phyloP scores from a whole-genome alignment of 208 protist species.

The Blastocrithidia nonstop region DNA sequence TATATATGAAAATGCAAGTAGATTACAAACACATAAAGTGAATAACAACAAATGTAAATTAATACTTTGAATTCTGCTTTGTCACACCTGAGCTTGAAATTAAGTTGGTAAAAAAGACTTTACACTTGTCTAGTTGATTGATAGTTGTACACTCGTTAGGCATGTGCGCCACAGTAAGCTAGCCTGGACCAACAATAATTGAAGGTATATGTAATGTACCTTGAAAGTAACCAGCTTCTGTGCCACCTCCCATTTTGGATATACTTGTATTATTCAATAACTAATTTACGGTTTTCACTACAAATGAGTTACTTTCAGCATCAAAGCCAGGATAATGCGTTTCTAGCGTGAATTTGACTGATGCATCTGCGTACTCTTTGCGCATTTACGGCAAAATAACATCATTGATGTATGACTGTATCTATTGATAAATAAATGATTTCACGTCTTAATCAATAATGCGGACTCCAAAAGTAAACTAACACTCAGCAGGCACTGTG shows the following conservation, averaged over 20 bases:
- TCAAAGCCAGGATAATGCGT: constrained; percentile 12
- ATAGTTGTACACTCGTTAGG: constrained; percentile 39
- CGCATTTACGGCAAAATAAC: constrained; percentile 17
- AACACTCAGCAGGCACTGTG: constrained; percentile 36
- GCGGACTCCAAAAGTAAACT: constrained; percentile 18
- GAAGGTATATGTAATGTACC: constrained; percentile 23
- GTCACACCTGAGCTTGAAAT: no score
- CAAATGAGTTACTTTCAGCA: constrained; percentile 12
- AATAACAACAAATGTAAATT: no score
- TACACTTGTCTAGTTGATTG: constrained; percentile 20
- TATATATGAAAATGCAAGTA: no score
- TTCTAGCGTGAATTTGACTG: constrained; percentile 5
- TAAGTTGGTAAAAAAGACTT: no score
- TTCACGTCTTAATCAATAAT: constrained; percentile 11
- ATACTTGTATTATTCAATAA: constrained; percentile 5
- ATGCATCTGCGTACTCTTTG: constrained; percentile 21
- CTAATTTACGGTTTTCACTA: constrained; percentile 13
- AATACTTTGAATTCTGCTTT: no score
- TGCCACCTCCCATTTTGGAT: constrained; percentile 15
- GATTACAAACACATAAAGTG: no score
- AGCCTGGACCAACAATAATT: constrained; percentile 29
- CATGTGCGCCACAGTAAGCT: constrained; percentile 22
- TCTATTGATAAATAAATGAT: constrained; percentile 7
- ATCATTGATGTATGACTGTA: constrained; percentile 19
- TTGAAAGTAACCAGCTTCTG: constrained; percentile 46